These are phyloP conservation scores for Neofusicoccum sp. DNA, from an alignment of 2,329 filamentous ascomycete genomes.

Conservation along the genomic window DNA sequence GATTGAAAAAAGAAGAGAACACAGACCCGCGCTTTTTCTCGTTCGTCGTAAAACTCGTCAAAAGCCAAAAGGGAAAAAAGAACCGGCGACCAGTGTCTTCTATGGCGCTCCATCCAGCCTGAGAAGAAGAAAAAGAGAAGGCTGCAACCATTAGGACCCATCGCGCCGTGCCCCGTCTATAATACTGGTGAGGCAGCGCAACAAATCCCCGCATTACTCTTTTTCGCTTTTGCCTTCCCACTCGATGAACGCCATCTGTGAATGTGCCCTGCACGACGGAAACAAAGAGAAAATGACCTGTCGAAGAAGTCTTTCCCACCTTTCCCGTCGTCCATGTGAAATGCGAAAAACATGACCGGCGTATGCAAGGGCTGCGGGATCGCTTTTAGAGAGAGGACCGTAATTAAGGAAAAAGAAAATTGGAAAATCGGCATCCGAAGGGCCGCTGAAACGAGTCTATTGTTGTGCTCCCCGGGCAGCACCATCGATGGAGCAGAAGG, in stretches of 20 bases:
- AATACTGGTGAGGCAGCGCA: conserved; percentile 18
- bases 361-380: conserved; percentile 32
- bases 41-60: conserved; percentile 20
- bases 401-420: conserved; percentile 30
- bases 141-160: conserved; percentile 18
- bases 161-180: conserved; percentile 21
- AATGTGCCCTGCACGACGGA: conserved; percentile 22
- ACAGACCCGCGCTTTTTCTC: conserved; percentile 16
- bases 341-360: conserved; percentile 21
- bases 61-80: conserved; percentile 19
- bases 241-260: conserved; percentile 22
- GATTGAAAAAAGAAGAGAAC: conserved; percentile 17
- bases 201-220: conserved; percentile 20
- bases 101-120: conserved; percentile 21
- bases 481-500: conserved; percentile 39
- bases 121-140: conserved; percentile 20
- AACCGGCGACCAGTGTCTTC: conserved; percentile 12
- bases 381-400: conserved; percentile 38
- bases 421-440: conserved; percentile 37
- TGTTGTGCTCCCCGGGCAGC: conserved; percentile 40
- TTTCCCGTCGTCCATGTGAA: conserved; percentile 21
- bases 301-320: conserved; percentile 14
- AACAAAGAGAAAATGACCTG: conserved; percentile 19
- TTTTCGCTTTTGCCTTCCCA: conserved; percentile 19
- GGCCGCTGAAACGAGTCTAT: conserved; percentile 45